Evolutionary conservation across 257 asterid genomes (phyloP).

Genomic region (Salvia rosmarinus): DNA sequence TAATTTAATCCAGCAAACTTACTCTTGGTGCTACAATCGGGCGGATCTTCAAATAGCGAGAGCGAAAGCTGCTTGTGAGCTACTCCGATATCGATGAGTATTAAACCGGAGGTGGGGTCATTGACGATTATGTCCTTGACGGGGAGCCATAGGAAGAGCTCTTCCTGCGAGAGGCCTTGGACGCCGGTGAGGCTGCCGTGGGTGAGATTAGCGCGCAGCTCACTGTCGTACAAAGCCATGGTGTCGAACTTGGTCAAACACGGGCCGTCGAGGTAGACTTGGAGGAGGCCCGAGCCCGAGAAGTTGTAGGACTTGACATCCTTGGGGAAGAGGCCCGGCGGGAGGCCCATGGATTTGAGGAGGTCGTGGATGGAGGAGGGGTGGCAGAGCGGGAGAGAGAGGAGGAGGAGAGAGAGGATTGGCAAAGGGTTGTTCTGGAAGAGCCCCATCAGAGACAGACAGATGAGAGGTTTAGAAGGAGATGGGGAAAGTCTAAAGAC

Average conservation of each 20-base stretch:
- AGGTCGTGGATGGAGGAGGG: conserved; percentile 74
- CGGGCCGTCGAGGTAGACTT: conserved; percentile 77
- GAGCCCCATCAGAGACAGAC: conserved; percentile 43
- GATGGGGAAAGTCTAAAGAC: background rate
- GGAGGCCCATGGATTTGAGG: conserved; percentile 75
- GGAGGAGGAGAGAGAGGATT: conserved; percentile 21
- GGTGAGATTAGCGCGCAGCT: conserved; percentile 71
- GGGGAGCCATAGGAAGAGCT: conserved; percentile 89
- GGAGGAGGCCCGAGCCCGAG: conserved; percentile 67
- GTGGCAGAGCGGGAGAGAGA: conserved; percentile 27
- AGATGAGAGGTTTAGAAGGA: conserved; percentile 40
- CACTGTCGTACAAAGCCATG: conserved; percentile 79
- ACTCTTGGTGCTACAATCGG: conserved; percentile 60
- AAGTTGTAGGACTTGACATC: conserved; percentile 65
- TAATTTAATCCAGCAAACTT: background rate
- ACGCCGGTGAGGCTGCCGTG: conserved; percentile 81
- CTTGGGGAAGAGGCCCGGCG: conserved; percentile 82
- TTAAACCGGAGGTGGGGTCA: conserved; percentile 79
- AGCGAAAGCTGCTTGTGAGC: conserved; percentile 89
- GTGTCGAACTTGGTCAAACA: conserved; percentile 89
- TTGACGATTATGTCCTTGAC: conserved; percentile 78
- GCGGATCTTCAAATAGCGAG: conserved; percentile 93
- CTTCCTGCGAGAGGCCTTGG: conserved; percentile 86
- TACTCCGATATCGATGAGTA: conserved; percentile 77
- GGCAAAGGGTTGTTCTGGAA: conserved; percentile 23